Evolutionary conservation across 805 yeast genomes (phyloP).

Genomic region (Barnettozyma vustinii): DNA sequence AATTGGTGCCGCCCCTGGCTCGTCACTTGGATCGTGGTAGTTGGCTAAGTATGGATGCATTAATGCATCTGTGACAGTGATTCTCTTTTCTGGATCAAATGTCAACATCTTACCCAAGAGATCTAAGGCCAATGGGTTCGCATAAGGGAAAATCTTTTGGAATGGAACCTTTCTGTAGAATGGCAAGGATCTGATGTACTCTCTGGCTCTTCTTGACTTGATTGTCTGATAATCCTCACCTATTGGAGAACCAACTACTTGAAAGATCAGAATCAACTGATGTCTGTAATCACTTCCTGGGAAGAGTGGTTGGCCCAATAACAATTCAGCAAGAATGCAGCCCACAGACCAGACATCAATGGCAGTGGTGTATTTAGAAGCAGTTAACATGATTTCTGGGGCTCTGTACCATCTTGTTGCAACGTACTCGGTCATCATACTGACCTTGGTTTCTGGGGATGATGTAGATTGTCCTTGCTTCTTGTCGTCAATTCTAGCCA

Average conservation of each 20-base stretch:
- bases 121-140: slow-evolving; percentile 66
- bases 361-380: slow-evolving; percentile 89
- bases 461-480: slow-evolving; percentile 30
- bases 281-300: slow-evolving; percentile 94
- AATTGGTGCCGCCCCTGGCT: slow-evolving; percentile 78
- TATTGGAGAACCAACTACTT: slow-evolving; percentile 82
- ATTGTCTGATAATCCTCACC: slow-evolving; percentile 72
- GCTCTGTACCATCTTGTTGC: slow-evolving; percentile 98
- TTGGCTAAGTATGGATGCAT: slow-evolving; percentile 77
- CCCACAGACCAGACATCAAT: slow-evolving; percentile 98
- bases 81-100: slow-evolving; percentile 78
- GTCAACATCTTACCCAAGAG: slow-evolving; percentile 62
- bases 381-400: slow-evolving; percentile 94
- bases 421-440: slow-evolving; percentile 93
- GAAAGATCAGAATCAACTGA: slow-evolving; percentile 80
- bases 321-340: slow-evolving; percentile 88
- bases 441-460: slow-evolving; percentile 58
- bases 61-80: slow-evolving; percentile 79
- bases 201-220: slow-evolving; percentile 79
- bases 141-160: slow-evolving; percentile 38
- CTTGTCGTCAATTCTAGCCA: slow-evolving; percentile 49
- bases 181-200: slow-evolving; percentile 79
- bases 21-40: slow-evolving; percentile 95
- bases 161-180: slow-evolving; percentile 56
- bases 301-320: slow-evolving; percentile 80